Evolutionary conservation across 192 early-diverging fungal species (phyloP), one percentile per base, ranked within the genome.

Genomic region (Coemansia sp.): DNA sequence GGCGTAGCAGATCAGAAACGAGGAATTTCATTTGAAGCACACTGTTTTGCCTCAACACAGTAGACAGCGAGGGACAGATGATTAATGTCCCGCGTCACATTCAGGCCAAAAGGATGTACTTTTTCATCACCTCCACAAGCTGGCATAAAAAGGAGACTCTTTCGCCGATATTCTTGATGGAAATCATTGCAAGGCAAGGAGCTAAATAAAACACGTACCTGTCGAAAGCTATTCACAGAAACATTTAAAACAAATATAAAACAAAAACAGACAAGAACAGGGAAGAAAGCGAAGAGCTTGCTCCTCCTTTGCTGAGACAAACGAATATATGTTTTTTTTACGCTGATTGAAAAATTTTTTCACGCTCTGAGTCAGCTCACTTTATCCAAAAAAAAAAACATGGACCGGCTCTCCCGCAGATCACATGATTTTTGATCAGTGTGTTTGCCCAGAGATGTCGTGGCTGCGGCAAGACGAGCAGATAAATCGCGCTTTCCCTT

Each of bases 61-160:
- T 59, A 76, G 78, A 76, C 78, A 81, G 78, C 78, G 78, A 81
- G 73, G 78, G 78, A 81, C 64, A 62, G 68, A 79, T 67, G 70
- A 75, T 75, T 66, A 74, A 71, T 63, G 49, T 81, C 78, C 78
- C 73, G 78, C 78, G 78, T 76, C 78, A 66, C 65, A 81, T 81
- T 81, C 78, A 76, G 73, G 66, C 41, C 51, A 53, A 67, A 44
- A 63, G 57, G 57, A 57, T 56, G 78, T 68, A 75, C 73, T 70
- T 67, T 72, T 69, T 81, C 78, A 81, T 81, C 78, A 81, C 62
- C 73, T 81, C 78, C 34, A 66, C 66, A 71, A 24, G 51, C n/a
- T 36, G 35, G 58, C 36, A 20, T 24, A 11, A 39, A 56, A 66
- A 41, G 18, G 53, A 24, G 24, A 53, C 51, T 53, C 20, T 30